Conservation (phyloP, 176 grass and related monocot genomes). For the Carex myosuroides region DNA sequence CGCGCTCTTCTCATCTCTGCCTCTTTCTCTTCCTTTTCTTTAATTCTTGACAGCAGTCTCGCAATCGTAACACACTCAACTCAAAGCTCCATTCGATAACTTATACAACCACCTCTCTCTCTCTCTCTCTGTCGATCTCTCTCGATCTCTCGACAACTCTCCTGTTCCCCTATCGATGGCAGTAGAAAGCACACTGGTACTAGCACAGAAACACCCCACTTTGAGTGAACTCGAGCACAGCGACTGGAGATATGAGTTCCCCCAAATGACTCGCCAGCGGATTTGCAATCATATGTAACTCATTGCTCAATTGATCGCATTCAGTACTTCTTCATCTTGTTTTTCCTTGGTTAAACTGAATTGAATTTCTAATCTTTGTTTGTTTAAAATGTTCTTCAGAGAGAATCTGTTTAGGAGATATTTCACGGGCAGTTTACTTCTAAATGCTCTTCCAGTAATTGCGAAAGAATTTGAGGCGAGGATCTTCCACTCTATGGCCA, state of each 20-base stretch:
- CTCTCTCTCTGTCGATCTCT: not conserved
- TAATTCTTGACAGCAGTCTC: not conserved
- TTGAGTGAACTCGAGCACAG: not conserved
- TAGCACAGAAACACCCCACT: not conserved
- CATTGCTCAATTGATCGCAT: not conserved
- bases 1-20: not conserved
- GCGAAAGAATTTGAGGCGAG: not conserved
- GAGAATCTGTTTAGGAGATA: not conserved
- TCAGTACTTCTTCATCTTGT: not conserved
- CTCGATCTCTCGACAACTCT: not conserved
- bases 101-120: not conserved
- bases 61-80: not conserved
- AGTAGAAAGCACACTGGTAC: not conserved
- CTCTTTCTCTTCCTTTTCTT: not conserved
- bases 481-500: not conserved
- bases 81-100: not conserved
- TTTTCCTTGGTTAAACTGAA: not conserved
- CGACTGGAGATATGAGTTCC: not conserved
- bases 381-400: not conserved
- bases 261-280: not conserved
- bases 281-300: slow-evolving; percentile 5
- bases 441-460: not conserved
- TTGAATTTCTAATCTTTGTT: not conserved
- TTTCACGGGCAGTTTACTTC: not conserved
- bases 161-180: not conserved